Evolutionary conservation across 2,329 filamentous ascomycete genomes (phyloP).

Genomic region (Botrytis deweyae): DNA sequence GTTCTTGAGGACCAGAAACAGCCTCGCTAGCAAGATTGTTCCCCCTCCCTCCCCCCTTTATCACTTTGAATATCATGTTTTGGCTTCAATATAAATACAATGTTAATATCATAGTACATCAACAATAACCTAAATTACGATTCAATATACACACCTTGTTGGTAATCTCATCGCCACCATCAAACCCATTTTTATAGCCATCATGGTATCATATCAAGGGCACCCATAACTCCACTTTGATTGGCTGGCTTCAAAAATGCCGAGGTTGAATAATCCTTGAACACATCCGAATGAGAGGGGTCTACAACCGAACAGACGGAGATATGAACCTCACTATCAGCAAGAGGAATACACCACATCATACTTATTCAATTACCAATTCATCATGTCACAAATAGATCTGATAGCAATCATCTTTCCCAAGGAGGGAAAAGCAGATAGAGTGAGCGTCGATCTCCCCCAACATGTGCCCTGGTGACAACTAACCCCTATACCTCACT

Average conservation of each 20-base stretch:
- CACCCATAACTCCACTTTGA: not conserved
- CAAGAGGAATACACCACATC: not conserved
- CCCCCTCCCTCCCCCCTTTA: too few relatives aligned
- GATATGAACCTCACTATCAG: not conserved
- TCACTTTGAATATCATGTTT: not conserved
- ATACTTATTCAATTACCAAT: not conserved
- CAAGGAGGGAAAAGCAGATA: slow-evolving; percentile 34
- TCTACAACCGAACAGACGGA: not conserved
- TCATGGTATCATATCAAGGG: not conserved
- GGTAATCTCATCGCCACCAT: not conserved
- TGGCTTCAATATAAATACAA: not conserved
- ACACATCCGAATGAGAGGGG: not conserved
- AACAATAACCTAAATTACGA: not conserved
- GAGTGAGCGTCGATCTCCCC: slow-evolving; percentile 26
- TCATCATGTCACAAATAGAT: slow-evolving; percentile 31
- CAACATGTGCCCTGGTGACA: not conserved
- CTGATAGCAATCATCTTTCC: slow-evolving; percentile 34
- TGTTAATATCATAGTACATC: not conserved
- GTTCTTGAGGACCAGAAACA: not conserved
- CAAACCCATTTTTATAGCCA: not conserved
- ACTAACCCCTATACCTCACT: not conserved
- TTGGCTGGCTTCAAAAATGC: slow-evolving; percentile 1
- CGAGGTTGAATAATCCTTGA: slow-evolving; percentile 7
- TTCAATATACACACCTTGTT: not conserved
- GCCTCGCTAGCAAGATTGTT: not conserved